These are phyloP conservation scores for Ceratobasidium sp. DNA, from an alignment of 1,284 basidiomycete species.

Conservation along the genomic window DNA sequence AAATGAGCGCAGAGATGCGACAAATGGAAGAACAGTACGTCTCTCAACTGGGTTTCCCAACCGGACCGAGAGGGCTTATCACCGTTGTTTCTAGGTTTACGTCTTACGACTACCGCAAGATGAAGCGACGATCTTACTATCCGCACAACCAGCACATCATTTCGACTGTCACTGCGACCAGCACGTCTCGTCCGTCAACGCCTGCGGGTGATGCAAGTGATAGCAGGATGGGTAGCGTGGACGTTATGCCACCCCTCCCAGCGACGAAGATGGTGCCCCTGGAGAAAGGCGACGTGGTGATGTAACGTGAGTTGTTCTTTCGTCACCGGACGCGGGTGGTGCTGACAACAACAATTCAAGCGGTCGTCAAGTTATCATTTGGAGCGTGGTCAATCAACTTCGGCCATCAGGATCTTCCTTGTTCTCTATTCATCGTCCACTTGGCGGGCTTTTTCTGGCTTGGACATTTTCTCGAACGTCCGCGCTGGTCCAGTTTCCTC, in stretches of 20 bases:
- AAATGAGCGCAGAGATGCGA: slow-evolving; percentile 87
- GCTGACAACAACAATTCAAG: too few relatives aligned
- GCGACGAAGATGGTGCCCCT: slow-evolving; percentile 40
- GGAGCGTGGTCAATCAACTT: too few relatives aligned
- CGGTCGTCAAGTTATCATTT: too few relatives aligned
- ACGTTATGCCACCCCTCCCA: slow-evolving; percentile 37
- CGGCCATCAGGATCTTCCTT: too few relatives aligned
- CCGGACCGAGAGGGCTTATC: neutral
- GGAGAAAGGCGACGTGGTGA: slow-evolving; percentile 37
- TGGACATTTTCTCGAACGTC: too few relatives aligned
- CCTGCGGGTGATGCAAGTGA: slow-evolving; percentile 34
- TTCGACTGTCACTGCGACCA: slow-evolving; percentile 42
- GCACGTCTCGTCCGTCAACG: slow-evolving; percentile 36
- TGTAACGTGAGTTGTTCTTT: slow-evolving; percentile 20
- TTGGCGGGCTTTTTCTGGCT: too few relatives aligned
- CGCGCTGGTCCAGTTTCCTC: too few relatives aligned
- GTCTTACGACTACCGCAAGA: slow-evolving; percentile 72
- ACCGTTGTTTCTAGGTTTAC: slow-evolving; percentile 63
- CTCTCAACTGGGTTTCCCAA: too few relatives aligned
- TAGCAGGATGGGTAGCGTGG: slow-evolving; percentile 33
- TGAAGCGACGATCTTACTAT: slow-evolving; percentile 75
- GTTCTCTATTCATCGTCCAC: too few relatives aligned
- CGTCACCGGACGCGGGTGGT: neutral
- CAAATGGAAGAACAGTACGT: slow-evolving; percentile 98
- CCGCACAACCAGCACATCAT: slow-evolving; percentile 75